Base-by-base conservation (phyloP, 1,284 basidiomycete species). In the Limonomyces culmigenus region DNA sequence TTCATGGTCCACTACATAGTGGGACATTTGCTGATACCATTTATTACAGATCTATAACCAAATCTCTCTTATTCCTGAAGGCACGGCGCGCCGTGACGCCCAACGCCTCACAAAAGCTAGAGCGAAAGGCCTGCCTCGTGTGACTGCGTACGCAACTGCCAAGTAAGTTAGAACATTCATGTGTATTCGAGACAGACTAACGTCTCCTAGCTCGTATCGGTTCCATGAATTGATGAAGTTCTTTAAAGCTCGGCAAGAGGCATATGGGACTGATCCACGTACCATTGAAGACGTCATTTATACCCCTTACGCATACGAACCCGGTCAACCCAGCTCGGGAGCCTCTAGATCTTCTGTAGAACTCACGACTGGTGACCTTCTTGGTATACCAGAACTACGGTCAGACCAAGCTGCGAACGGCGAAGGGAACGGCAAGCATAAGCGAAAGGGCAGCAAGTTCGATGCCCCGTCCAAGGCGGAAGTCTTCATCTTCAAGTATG, bases 141-240 rank as follows among this genome's bases (percentile, higher is more conserved):
- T 93, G 14, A 95, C 91, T 3, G 91, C 91, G 2, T 96, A 95
- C 57, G 87, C 88, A 38, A 96, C 91, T 12, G 87, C 91, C 27
- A 79, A 74, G 85, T 91, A 54, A 46, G 70, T 56, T 3, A 10
- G 8, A 11, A 12, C 18, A 12, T 16, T 16, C 27, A 23, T n/a
- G 23, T 27, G 25, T 19, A 23, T 19, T 20, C 16, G 32, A 13
- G 8, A 27, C 23, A 27, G n/a, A 27, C 23, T 27, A 27, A 27
- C n/a, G 8, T 27, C 23, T n/a, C 8, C 39, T 40, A 87, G 88
- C 32, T 89, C 88, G 11, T 96, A 93, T 53, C 71, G 83, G 38
- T 79, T 95, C 57, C 66, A 72, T 29, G 87, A 88, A 29, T 65
- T 95, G 12, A 72, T 88, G 58, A 80, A 79, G 48, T 93, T 92